Base-by-base conservation (phyloP, 805 yeast species). In the Ogataea philodendri region DNA sequence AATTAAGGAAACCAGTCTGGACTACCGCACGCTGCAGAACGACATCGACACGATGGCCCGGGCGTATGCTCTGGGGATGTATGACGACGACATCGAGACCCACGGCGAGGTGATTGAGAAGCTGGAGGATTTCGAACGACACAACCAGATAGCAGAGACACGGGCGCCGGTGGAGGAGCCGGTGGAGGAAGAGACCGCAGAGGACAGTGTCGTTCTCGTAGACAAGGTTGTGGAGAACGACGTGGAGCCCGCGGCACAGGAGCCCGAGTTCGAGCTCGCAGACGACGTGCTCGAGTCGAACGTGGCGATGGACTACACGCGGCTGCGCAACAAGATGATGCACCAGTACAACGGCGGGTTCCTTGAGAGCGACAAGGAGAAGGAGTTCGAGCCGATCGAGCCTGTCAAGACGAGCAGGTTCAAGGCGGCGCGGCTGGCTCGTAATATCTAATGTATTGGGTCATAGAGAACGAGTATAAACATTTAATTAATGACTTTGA, bases 381-480 rank as follows among this genome's bases (percentile, higher is more conserved):
- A 59, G 41, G 89, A 78, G 38, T 48, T 76, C 13, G 94, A 83
- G 50, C 87, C 86, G 0, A 62, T 83, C 5, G 87, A 83, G 46
- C 78, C 78, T 0, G 54, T 73, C 6, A 78, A 67, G 41, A 62
- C 74, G 1, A 84, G 94, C 52, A 64, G 87, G 33, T 86, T 86
- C 57, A 82, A 68, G 50, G 75, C 84, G 8, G 81, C 84, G 5
- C 50, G 60, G 20, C 38, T 59, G 14, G 63, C 57, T 24, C 35
- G 49, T 30, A n/a, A n/a, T n/a, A n/a, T n/a, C n/a, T n/a, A n/a
- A n/a, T n/a, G n/a, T n/a, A n/a, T n/a, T n/a, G n/a, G n/a, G n/a
- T n/a, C n/a, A n/a, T n/a, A n/a, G n/a, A 8, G 6, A 24, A 24
- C 11, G 14, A 13, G 14, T 24, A 16, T 25, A 15, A 11, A 15